phyloP scores from a whole-genome alignment of 2,329 filamentous ascomycete species.

The Fusarium xyrophilum region DNA sequence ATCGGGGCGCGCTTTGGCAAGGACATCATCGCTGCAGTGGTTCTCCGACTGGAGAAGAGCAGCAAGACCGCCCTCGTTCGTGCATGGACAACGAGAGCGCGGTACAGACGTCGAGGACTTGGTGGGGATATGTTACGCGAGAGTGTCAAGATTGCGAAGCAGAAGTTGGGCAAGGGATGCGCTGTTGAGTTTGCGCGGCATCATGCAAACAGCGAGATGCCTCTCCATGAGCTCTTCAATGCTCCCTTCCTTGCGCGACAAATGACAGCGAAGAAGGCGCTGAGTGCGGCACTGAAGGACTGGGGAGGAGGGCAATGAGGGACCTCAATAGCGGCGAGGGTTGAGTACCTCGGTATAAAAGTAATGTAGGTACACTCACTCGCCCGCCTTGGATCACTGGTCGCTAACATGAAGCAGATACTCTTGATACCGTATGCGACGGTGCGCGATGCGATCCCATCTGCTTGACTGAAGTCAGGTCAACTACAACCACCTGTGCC shows the following conservation, averaged over 20 bases:
- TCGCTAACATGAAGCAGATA: neutral
- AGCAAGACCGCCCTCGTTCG: constrained; percentile 70
- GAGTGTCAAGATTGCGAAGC: constrained; percentile 69
- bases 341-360: no score
- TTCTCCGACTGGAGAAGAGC: constrained; percentile 62
- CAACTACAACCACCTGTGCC: neutral
- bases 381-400: fast-evolving
- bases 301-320: constrained; percentile 16
- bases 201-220: constrained; percentile 73
- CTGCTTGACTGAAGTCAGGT: neutral
- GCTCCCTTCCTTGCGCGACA: constrained; percentile 63
- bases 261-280: constrained; percentile 56
- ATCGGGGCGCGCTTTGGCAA: constrained; percentile 70
- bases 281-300: constrained; percentile 45
- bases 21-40: constrained; percentile 72
- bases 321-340: neutral
- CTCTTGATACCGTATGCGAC: neutral
- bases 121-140: constrained; percentile 76
- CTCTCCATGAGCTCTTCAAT: constrained; percentile 68
- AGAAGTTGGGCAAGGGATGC: constrained; percentile 66
- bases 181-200: constrained; percentile 73
- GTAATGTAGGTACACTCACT: neutral
- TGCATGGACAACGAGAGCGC: constrained; percentile 78
- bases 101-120: constrained; percentile 74
- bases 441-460: neutral